A percentile compares a stretch with the other conserved stretches of the same genome.
Conservation (phyloP, 2,329 filamentous ascomycete genomes). For the Ascochyta fabae region DNA sequence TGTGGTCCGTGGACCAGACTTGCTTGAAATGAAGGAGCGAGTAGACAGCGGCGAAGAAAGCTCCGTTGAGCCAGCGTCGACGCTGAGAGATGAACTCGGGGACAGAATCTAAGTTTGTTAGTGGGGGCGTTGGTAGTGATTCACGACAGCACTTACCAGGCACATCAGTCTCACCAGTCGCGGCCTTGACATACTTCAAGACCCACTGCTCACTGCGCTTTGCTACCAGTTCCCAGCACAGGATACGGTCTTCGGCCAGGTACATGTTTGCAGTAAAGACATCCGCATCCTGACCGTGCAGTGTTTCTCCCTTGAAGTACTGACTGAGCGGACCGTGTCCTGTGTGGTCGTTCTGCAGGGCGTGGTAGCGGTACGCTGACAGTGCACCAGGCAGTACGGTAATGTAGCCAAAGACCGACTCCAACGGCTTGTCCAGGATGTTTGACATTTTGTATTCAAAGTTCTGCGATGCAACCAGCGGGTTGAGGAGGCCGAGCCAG, state of each 20-base stretch:
- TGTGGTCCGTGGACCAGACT: conserved; percentile 92
- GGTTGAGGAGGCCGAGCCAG: conserved; percentile 85
- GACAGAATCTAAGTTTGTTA: conserved; percentile 69
- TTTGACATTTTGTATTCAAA: conserved; percentile 99
- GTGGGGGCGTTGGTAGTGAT: no score
- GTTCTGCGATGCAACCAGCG: conserved; percentile 94
- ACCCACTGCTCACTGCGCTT: conserved; percentile 97
- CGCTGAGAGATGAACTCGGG: conserved; percentile 98
- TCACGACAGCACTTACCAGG: conserved; percentile 69
- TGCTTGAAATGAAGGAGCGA: conserved; percentile 94
- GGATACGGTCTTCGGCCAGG: conserved; percentile 84
- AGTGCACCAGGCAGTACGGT: conserved; percentile 94
- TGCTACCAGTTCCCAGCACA: conserved; percentile 94
- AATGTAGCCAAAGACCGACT: conserved; percentile 98
- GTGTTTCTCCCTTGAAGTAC: conserved; percentile 98
- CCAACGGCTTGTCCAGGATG: conserved; percentile 94
- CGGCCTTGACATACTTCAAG: conserved; percentile 95
- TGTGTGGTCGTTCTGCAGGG: conserved; percentile 93
- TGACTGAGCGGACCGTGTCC: conserved; percentile 95
- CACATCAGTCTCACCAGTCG: conserved; percentile 96
- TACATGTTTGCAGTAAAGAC: conserved; percentile 99
- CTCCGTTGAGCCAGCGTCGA: conserved; percentile 95
- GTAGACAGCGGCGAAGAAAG: conserved; percentile 98
- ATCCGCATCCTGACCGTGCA: conserved; percentile 94
- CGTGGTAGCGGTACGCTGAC: conserved; percentile 94